Base-by-base conservation (phyloP, 129 eudicot species). In the Flaveria ramosissima region DNA sequence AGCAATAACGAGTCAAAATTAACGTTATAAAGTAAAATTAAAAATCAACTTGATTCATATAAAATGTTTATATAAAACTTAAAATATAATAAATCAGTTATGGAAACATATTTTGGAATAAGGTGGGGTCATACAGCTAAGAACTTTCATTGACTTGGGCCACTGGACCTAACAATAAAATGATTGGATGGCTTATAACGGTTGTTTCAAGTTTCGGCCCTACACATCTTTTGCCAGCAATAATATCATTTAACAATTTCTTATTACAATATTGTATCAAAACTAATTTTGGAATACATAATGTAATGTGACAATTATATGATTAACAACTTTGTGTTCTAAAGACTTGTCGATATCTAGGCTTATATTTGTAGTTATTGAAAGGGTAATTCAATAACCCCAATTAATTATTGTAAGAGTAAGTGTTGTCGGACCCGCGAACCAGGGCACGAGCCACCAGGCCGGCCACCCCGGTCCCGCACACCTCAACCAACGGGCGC, bases 221-320 rank as follows among this genome's bases (percentile, higher is more conserved):
- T 46, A 24, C 75, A 72, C 51, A 72, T 51, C 26, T 72, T 68
- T 68, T 69, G 83, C 77, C 83, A 72, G 67, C 78, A 14, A 39
- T 66, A 66, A 9, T 27, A 26, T 26, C 20, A 23, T 17, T 60
- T 9, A 20, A 8, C 27, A 9, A 19, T 24, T 60, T 24, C 39
- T 60, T 60, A 23, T 24, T 23, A 1, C 0, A 12, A 48, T 4
- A 48, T 48, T 48, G 14, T 36, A 17, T 53, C 24, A n/a, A n/a
- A 53, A 3, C 10, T 53, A 53, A 53, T 53, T 1, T 53, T 53
- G 60, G 60, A 53, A 53, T 19, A 17, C n/a, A n/a, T 17, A 21
- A 53, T 7, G 13, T 17, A 17, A 53, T 6, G 4, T 17, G 61
- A 53, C 61, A 53, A 53, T 53, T 23, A 17, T 17, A 53, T 53